Evolutionary conservation across 2,329 filamentous ascomycete genomes (phyloP).

Genomic region (Fusarium tanahbumbuense): DNA sequence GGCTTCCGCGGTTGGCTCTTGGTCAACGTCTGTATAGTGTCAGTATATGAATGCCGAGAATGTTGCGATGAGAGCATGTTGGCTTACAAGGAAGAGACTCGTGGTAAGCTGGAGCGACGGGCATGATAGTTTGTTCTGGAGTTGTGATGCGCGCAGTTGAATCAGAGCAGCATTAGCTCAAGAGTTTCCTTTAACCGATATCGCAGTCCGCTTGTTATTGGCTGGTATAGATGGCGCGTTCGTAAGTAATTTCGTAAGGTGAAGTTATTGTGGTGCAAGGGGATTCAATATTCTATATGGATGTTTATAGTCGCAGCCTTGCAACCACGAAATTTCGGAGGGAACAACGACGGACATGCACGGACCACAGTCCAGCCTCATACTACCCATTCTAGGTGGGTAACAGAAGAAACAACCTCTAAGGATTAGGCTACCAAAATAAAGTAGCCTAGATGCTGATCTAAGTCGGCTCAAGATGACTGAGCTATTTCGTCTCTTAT

Average conservation of each 20-base stretch:
- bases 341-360: constrained; percentile 6
- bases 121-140: constrained; percentile 39
- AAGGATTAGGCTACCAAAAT: no score
- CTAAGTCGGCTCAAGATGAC: no score
- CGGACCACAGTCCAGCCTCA: constrained; percentile 34
- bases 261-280: not conserved
- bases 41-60: constrained; percentile 19
- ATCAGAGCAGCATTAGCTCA: not conserved
- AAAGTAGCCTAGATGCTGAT: no score
- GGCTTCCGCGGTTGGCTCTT: constrained; percentile 71
- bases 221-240: not conserved
- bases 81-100: constrained; percentile 83
- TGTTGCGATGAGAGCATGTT: not conserved
- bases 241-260: not conserved
- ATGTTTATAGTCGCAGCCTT: constrained; percentile 13
- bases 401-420: no score
- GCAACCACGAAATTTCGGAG: constrained; percentile 20
- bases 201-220: not conserved
- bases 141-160: constrained; percentile 3
- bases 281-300: not conserved
- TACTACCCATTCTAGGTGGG: not conserved
- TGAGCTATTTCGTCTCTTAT: no score
- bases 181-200: not conserved
- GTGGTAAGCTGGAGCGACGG: constrained; percentile 63
- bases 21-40: constrained; percentile 78